phyloP scores from a whole-genome alignment of 495 filamentous ascomycete genomes.

The Penicillium tannophilum region DNA sequence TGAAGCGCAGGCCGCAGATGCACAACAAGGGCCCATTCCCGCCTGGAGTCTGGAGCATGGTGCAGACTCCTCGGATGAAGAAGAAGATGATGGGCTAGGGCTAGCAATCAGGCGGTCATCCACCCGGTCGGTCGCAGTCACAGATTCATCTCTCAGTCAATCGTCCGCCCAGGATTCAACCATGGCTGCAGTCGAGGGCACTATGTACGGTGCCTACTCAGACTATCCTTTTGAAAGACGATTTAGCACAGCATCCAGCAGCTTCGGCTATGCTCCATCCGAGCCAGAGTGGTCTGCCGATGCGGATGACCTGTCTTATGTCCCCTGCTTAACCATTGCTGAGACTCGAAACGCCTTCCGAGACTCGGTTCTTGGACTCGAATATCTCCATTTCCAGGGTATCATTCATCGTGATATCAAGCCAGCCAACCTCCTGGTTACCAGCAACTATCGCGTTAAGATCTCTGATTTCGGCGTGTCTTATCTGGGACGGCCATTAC shows the following conservation, averaged over 20 bases:
- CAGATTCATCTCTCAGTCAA: conserved; percentile 45
- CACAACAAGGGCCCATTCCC: conserved; percentile 46
- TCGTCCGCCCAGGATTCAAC: conserved; percentile 51
- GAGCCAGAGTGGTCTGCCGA: conserved; percentile 53
- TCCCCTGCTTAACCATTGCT: conserved; percentile 85
- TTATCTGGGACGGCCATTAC: conserved; percentile 84
- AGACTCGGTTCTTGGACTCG: conserved; percentile 89
- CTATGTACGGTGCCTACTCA: conserved; percentile 71
- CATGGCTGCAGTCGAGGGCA: conserved; percentile 65
- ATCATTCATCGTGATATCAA: conserved; percentile 99
- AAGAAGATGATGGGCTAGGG: conserved; percentile 47
- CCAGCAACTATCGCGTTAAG: conserved; percentile 82
- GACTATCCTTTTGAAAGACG: conserved; percentile 54
- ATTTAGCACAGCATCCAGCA: conserved; percentile 51
- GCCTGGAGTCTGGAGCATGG: conserved; percentile 83
- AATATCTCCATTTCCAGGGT: conserved; percentile 95
- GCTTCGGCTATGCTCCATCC: conserved; percentile 58
- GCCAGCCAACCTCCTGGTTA: conserved; percentile 93
- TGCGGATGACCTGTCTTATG: conserved; percentile 83
- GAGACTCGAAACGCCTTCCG: conserved; percentile 86
- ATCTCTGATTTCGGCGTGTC: conserved; percentile 99
- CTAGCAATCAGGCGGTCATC: conserved; percentile 36
- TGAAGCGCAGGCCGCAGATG: conserved; percentile 50
- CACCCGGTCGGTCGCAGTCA: conserved; percentile 35
- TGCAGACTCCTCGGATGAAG: conserved; percentile 62